Conservation (phyloP, 495 filamentous ascomycete species). For the Opeltia flavorubescens region DNA sequence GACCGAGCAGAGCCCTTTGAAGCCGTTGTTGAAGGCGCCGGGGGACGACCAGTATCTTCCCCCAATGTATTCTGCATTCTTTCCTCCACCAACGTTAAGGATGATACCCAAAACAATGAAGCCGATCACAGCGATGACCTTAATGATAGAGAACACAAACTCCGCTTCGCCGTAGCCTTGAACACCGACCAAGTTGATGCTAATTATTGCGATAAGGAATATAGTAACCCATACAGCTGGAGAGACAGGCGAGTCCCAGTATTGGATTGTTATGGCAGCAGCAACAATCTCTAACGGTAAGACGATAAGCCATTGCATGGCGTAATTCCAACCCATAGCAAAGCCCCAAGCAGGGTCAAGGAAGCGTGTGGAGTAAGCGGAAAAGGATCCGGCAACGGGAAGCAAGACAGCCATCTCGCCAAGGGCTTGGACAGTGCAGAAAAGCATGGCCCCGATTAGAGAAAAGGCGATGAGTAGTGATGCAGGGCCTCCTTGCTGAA, state of each 20-base stretch:
- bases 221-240: constrained; percentile 76
- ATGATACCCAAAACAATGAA: constrained; percentile 77
- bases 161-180: constrained; percentile 84
- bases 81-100: constrained; percentile 66
- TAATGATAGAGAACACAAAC: constrained; percentile 75
- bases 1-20: constrained; percentile 87
- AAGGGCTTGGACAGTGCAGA: constrained; percentile 79
- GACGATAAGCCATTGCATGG: constrained; percentile 81
- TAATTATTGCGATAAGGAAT: constrained; percentile 59
- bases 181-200: constrained; percentile 78
- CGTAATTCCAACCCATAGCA: constrained; percentile 98
- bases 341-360: constrained; percentile 94
- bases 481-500: constrained; percentile 70
- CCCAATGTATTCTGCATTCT: constrained; percentile 65
- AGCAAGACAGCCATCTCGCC: constrained; percentile 88
- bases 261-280: constrained; percentile 75
- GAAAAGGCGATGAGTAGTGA: constrained; percentile 69
- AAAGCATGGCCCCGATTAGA: constrained; percentile 80
- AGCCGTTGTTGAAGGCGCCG: constrained; percentile 82
- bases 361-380: constrained; percentile 83
- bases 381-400: constrained; percentile 85
- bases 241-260: constrained; percentile 55
- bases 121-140: constrained; percentile 73
- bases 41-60: constrained; percentile 71
- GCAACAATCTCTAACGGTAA: constrained; percentile 85